Evolutionary conservation across 2,329 filamentous ascomycete genomes (phyloP), one percentile per base, ranked within the genome.

Genomic region (Fonsecaea nubica): DNA sequence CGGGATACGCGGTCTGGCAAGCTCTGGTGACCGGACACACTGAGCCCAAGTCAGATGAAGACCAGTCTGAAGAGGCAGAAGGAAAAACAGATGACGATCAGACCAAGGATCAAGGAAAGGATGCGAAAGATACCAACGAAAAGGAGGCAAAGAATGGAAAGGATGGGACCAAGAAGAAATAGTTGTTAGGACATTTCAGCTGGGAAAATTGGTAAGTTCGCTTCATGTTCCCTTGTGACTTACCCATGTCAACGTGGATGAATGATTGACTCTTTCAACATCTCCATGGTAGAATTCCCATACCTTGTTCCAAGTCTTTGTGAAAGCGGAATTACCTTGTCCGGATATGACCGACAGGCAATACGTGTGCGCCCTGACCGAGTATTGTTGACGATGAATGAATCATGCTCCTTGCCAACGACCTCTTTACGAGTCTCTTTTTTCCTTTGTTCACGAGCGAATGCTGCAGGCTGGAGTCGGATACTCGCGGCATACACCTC

Each of bases 1-100:
- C 62, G 15, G 64, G 57, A 6, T 53, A 58, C 57, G 66, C 63
- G 18, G 40, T 66, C 18, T 70, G 65, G 65, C 63, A 62, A 50
- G 62, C 56, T 2, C 63, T 56, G 8, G 18, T 58, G 40, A 58
- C 65, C 32, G 65, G 65, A 9, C 36, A 62, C 54, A 58, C 40
- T 5, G 59, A 56, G 8, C 68, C 63, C 12, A 53, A 15, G 12
- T 21, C 36, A 12, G 64, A 63, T 33, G 61, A 61, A 48, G 56
- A 45, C 7, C 48, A 56, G 32, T 53, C 50, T 15, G 65, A 56
- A 9, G 65, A 64, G 6, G 33, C 42, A 25, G 33, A 60, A 2
- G 63, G 48, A 30, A 45, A 64, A 13, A 30, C 32, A 35, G 65
- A 57, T 9, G 56, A 61, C 3, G 58, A 56, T 2, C 35, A 35